A percentile compares a stretch with the other conserved stretches of the same genome.
Conservation (phyloP, 495 filamentous ascomycete species). For the Cudoniella acicularis region DNA sequence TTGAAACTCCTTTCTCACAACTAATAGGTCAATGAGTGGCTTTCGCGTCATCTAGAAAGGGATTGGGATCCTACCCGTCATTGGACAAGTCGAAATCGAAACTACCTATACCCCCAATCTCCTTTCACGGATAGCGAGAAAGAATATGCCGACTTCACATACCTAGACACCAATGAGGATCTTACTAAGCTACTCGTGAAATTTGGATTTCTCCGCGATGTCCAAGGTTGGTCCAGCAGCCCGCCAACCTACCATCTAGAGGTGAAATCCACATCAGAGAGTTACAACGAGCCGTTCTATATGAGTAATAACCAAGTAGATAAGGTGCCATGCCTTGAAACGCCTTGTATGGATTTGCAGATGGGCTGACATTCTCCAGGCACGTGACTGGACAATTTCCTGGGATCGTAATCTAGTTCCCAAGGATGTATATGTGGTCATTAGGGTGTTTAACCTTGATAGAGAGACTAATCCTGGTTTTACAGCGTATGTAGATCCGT, state of each 20-base stretch:
- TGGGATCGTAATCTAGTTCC: background rate
- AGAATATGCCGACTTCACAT: constrained; percentile 9
- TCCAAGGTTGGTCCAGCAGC: background rate
- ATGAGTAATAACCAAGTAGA: constrained; percentile 39
- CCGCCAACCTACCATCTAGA: constrained; percentile 39
- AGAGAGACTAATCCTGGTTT: background rate
- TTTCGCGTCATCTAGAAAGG: background rate
- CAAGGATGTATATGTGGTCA: constrained; percentile 2
- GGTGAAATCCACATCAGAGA: constrained; percentile 40
- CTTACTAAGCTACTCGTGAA: constrained; percentile 1
- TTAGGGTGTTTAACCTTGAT: constrained; percentile 7
- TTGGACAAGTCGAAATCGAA: constrained; percentile 13
- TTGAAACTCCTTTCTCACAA: background rate
- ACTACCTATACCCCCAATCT: constrained; percentile 1
- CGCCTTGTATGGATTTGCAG: background rate
- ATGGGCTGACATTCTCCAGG: background rate
- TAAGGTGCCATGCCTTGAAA: constrained; percentile 22
- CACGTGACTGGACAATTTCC: background rate
- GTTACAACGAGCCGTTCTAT: constrained; percentile 35
- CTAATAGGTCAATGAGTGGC: constrained; percentile 5
- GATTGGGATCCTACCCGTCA: constrained; percentile 7
- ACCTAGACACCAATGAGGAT: constrained; percentile 7
- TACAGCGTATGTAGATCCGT: constrained; percentile 11
- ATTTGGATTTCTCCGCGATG: constrained; percentile 3
- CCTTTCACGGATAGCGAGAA: constrained; percentile 1